Evolutionary conservation across 441 rosid genomes (phyloP), one percentile per base, ranked within the genome.

Genomic region (Isatis lusitanica): DNA sequence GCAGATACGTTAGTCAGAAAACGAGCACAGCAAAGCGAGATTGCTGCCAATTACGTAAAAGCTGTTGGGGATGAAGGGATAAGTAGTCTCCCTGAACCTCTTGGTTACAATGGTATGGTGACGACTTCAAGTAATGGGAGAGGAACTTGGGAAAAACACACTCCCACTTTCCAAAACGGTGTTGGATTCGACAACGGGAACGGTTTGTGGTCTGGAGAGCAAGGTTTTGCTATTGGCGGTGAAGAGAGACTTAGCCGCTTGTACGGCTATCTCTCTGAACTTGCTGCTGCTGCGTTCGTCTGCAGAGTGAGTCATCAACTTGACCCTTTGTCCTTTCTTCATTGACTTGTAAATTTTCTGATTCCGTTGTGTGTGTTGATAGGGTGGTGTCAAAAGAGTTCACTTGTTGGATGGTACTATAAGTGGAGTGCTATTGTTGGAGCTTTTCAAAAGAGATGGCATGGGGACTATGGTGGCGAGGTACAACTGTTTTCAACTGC

Each of bases 391-490:
- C 55, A 90, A 90, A 71, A 89, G 98, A 82, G 98, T 94, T 75
- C 98, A 94, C 83, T 87, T 94, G 78, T 75, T 92, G 72, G 96
- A 94, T 82, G 98, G 98, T 68, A 94, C 97, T 65, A 84, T 90
- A 72, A 83, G 94, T 65, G 98, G 98, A 51, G 97, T 93, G 67
- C 78, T 94, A 46, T 79, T 94, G 64, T 76, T 94, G 79, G 99
- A 94, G 79, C 85, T 94, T 66, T 92, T 94, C 70, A 91, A 92
- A 83, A 88, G 99, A 82, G 99, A 94, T 76, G 99, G 99, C 50
- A 85, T 92, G 92, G 98, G 98, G 74, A 94, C 98, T 47, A 94
- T 94, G 99, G 98, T 94, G 21, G 99, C 98, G 42, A 94, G 98
- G 98, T 94, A 47, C 71, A 73, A 43, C 66, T n/a, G 35, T 68